phyloP scores from a whole-genome alignment of 768 basidiomycete genomes.

The Boletus fagicola region DNA sequence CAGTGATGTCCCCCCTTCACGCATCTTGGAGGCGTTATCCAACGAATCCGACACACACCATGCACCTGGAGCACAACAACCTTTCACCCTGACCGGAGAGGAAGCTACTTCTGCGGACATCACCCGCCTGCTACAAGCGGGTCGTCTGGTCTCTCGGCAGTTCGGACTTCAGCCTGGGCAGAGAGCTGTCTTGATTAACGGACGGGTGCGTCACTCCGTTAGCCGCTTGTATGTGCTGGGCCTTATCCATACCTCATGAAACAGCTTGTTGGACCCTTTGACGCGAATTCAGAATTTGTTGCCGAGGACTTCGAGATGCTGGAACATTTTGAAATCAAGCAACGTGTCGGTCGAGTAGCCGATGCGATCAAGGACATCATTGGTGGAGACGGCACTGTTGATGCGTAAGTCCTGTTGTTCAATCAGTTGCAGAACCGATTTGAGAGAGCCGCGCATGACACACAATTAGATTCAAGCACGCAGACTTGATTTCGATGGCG shows the following conservation, averaged over 20 bases:
- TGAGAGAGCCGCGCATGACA: not conserved
- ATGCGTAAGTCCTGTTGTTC: slow-evolving; percentile 39
- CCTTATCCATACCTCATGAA: slow-evolving; percentile 5
- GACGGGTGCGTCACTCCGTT: slow-evolving; percentile 56
- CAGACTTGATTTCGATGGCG: slow-evolving; percentile 60
- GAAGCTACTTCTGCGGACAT: slow-evolving; percentile 29
- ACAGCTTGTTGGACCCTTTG: slow-evolving; percentile 78
- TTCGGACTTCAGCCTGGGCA: slow-evolving; percentile 61
- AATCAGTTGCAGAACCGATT: not conserved
- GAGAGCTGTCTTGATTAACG: slow-evolving; percentile 72
- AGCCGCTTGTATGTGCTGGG: not conserved
- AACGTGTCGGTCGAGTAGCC: slow-evolving; percentile 67
- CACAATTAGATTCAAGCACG: slow-evolving; percentile 46
- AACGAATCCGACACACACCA: slow-evolving; percentile 8
- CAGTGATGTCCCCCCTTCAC: slow-evolving; percentile 22
- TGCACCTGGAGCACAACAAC: slow-evolving; percentile 35
- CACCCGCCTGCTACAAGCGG: slow-evolving; percentile 41
- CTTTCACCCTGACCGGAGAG: slow-evolving; percentile 32
- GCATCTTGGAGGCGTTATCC: slow-evolving; percentile 16
- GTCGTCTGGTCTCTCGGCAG: slow-evolving; percentile 50
- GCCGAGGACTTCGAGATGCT: slow-evolving; percentile 72
- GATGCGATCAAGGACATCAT: slow-evolving; percentile 58
- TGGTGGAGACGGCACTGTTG: slow-evolving; percentile 36
- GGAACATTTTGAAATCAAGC: slow-evolving; percentile 69
- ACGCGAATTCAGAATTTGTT: slow-evolving; percentile 49